Evolutionary conservation across 73 alveolate genomes (phyloP).

Genomic region (Paraurostyla sp.): DNA sequence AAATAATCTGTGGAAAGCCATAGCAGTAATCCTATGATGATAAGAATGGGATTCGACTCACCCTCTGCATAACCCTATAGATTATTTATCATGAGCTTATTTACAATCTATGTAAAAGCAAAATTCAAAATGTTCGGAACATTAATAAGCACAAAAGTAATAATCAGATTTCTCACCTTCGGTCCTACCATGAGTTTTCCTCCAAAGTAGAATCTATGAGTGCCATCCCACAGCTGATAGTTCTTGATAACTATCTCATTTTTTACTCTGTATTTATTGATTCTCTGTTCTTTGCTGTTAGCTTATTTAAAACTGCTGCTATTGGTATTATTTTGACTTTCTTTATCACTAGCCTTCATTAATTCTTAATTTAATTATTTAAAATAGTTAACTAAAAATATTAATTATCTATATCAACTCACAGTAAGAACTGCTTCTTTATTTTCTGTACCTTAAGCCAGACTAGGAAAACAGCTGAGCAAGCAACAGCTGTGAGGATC

Average conservation of each 20-base stretch:
- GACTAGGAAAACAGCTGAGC: slow-evolving; percentile 20
- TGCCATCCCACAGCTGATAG: slow-evolving; percentile 45
- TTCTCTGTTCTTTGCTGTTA: not conserved
- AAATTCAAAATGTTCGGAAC: slow-evolving; percentile 9
- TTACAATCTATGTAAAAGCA: slow-evolving; percentile 33
- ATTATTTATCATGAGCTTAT: not conserved
- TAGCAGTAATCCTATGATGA: slow-evolving; percentile 1
- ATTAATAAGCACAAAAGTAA: not conserved
- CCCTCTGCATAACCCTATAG: slow-evolving; percentile 18
- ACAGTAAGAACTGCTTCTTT: slow-evolving; percentile 4
- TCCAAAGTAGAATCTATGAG: slow-evolving; percentile 27
- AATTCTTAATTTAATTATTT: not conserved
- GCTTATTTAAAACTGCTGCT: not conserved
- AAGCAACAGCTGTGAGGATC: slow-evolving; percentile 18
- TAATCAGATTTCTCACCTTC: slow-evolving; percentile 23
- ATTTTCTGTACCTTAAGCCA: slow-evolving; percentile 12
- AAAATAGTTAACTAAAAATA: not conserved
- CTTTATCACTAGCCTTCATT: slow-evolving; percentile 44
- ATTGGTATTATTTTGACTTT: too few relatives aligned
- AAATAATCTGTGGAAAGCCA: not conserved
- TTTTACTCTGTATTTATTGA: not conserved
- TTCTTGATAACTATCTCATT: not conserved
- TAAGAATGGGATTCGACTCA: not conserved
- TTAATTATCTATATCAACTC: not conserved
- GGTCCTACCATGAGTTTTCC: slow-evolving; percentile 57